Evolutionary conservation across 2,329 filamentous ascomycete species (phyloP), one percentile per base, ranked within the genome.

Genomic region (Diaporthe sp.): DNA sequence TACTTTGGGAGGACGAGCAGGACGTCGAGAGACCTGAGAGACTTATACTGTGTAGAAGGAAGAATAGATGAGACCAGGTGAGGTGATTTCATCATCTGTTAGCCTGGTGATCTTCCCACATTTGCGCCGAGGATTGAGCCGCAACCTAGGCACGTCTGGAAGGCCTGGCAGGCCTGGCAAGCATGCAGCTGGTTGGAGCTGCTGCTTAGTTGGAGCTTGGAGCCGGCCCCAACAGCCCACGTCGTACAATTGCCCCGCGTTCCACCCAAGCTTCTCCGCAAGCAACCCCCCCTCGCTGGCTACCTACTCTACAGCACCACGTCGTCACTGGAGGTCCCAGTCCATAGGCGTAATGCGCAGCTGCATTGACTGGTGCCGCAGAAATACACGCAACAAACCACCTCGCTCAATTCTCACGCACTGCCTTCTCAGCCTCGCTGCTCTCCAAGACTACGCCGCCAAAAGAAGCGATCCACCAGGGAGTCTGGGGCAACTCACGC

Each of bases 81-180:
- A 69, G 70, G 69, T 56, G 73, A 74, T 59, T 56, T 39, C 51
- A 66, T 68, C 32, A 47, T 50, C 39, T 69, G 51, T 69, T 59
- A 44, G 44, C 56, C 73, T 73, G 63, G 73, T 73, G 70, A 73
- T 59, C 47, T 53, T 42, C 51, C 42, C 30, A 55, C 65, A 53
- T 70, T 63, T 44, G 72, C 66, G 73, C 63, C 73, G 73, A 73
- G 47, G 42, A 42, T 63, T 25, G 70, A 73, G 70, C 73, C 73
- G 61, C 35, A 51, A 19, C 25, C 55, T 25, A 42, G 27, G 59
- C 39, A 47, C 27, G 59, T 17, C 39, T 65, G 59, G 59, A 13
- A 44, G 17, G 17, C 9, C 53, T 56, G 53, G 5, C 9, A n/a
- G n/a, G n/a, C n/a, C n/a, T n/a, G n/a, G n/a, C n/a, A n/a, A n/a